Conservation (phyloP, 129 eudicot genomes). For the Lactuca sativa region DNA sequence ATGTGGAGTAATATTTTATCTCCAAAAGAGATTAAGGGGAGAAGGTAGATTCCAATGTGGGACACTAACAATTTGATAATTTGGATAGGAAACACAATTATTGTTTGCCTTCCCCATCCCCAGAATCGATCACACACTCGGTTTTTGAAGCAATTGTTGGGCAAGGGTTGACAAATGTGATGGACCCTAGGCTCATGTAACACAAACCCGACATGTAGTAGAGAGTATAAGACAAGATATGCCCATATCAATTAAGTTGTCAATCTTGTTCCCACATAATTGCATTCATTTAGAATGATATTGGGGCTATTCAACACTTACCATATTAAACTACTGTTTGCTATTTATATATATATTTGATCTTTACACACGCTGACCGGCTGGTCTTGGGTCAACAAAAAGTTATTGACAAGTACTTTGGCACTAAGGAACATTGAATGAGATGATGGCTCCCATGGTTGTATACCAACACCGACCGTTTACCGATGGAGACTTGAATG, state of each 20-base stretch:
- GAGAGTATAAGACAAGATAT: slow-evolving; percentile 27
- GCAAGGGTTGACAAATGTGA: slow-evolving; percentile 22
- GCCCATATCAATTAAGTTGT: slow-evolving; percentile 37
- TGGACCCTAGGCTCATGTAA: slow-evolving; percentile 22
- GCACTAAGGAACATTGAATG: slow-evolving; percentile 27
- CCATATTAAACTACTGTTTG: slow-evolving; percentile 14
- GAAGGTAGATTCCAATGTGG: not conserved
- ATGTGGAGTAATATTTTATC: not conserved
- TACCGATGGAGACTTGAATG: not conserved
- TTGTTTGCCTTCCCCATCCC: slow-evolving; percentile 24
- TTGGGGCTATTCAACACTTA: not conserved
- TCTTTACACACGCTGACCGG: slow-evolving; percentile 16
- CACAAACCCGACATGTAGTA: slow-evolving; percentile 16
- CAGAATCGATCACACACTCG: not conserved
- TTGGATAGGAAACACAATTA: slow-evolving; percentile 13
- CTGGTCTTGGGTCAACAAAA: slow-evolving; percentile 20
- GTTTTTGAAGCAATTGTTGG: not conserved
- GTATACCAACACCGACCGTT: not conserved
- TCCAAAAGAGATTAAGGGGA: not conserved
- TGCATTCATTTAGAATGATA: not conserved
- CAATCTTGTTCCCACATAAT: slow-evolving; percentile 32
- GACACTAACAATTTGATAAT: slow-evolving; percentile 9
- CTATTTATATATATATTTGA: not conserved
- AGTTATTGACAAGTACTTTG: slow-evolving; percentile 18
- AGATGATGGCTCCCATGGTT: slow-evolving; percentile 23